Conservation (phyloP, 306 rosid genomes). For the Begonia fuchsioides region DNA sequence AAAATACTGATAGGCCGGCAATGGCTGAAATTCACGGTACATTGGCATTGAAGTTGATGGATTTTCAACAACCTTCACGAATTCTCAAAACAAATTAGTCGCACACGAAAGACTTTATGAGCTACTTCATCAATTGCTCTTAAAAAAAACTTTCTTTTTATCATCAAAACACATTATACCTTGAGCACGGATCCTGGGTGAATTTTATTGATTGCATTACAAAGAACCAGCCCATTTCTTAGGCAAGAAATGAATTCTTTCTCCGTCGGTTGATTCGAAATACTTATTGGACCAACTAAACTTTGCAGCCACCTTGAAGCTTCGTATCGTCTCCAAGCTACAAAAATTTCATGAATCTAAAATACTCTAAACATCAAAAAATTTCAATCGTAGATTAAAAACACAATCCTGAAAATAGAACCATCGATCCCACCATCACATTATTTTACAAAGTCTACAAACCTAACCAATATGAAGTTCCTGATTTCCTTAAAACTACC, state of each 20-base stretch:
- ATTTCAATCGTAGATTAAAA: too few species aligned
- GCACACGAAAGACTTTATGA: too few species aligned
- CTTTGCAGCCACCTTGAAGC: constrained; percentile 82
- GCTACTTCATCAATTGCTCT: too few species aligned
- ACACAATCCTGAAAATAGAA: too few species aligned
- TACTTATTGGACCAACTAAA: constrained; percentile 56
- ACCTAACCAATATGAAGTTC: constrained; percentile 72
- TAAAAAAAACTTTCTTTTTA: too few species aligned
- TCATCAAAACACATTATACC: constrained; percentile 23
- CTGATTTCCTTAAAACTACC: constrained; percentile 73
- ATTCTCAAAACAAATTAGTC: constrained; percentile 3
- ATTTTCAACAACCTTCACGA: constrained; percentile 70
- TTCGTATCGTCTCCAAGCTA: constrained; percentile 84
- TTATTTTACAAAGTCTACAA: constrained; percentile 43
- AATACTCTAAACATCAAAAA: too few species aligned
- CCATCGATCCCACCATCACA: too few species aligned
- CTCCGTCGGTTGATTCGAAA: constrained; percentile 64
- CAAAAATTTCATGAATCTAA: too few species aligned
- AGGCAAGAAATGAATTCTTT: constrained; percentile 77
- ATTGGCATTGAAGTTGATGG: constrained; percentile 34
- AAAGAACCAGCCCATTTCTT: constrained; percentile 68
- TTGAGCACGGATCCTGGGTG: constrained; percentile 73
- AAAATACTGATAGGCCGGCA: constrained; percentile 91
- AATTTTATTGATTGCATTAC: constrained; percentile 87
- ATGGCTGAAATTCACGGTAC: constrained; percentile 55